Conservation (phyloP, 164 flowering plant species). For the Euptelea pleiosperma region DNA sequence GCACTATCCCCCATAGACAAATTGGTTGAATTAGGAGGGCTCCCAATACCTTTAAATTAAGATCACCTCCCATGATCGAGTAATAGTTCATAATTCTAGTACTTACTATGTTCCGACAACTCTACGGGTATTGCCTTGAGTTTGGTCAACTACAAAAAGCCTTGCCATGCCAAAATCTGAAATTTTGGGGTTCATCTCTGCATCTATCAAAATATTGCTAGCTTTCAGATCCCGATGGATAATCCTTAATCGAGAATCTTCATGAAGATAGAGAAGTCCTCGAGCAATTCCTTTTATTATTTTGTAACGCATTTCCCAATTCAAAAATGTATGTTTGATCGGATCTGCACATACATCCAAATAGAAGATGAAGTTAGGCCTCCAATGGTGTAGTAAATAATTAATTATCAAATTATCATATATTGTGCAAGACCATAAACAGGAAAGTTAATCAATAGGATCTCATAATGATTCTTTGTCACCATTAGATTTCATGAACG, state of each 20-base stretch:
- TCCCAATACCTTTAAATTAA: no score
- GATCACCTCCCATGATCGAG: no score
- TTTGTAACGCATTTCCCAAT: conserved; percentile 25
- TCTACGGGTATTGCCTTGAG: conserved; percentile 29
- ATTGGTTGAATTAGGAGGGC: no score
- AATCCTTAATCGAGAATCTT: conserved; percentile 24
- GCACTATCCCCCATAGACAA: no score
- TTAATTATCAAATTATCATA: no score
- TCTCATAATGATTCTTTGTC: no score
- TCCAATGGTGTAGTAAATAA: neutral
- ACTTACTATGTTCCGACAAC: conserved; percentile 46
- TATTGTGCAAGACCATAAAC: neutral
- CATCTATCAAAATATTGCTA: conserved; percentile 22
- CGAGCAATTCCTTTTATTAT: conserved; percentile 25
- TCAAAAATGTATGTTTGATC: neutral
- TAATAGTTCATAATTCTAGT: neutral
- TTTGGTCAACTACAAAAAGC: conserved; percentile 30
- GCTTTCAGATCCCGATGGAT: conserved; percentile 31
- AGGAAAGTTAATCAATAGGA: neutral
- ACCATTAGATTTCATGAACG: no score
- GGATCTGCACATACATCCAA: conserved; percentile 23
- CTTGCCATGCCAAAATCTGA: conserved; percentile 52
- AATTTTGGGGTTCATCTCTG: conserved; percentile 37
- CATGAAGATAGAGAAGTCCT: conserved; percentile 32
- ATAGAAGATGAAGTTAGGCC: neutral